A percentile compares a stretch with the other conserved stretches of the same genome.
phyloP scores from a whole-genome alignment of 306 rosid species.

The Quercus aquifolioides region DNA sequence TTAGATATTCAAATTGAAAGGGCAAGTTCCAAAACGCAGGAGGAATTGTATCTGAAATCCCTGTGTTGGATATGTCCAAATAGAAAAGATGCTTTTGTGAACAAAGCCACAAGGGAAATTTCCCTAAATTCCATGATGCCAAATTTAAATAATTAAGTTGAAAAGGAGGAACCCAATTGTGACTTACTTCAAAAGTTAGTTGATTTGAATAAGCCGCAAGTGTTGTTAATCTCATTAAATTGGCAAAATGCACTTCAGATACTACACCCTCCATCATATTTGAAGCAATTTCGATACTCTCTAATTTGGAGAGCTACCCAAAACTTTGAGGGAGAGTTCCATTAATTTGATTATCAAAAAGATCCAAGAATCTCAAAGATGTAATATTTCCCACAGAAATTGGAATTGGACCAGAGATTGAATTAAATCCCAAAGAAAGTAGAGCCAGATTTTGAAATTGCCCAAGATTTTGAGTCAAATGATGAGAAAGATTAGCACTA shows the following conservation, averaged over 20 bases:
- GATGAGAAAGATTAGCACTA: neutral
- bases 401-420: neutral
- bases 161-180: conserved; percentile 11
- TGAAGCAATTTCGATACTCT: neutral
- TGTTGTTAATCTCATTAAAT: neutral
- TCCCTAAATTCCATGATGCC: neutral
- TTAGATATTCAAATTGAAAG: no score
- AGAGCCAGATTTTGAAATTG: no score
- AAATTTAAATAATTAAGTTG: accelerated
- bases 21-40: neutral
- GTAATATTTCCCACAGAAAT: neutral
- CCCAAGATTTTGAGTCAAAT: neutral
- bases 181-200: neutral
- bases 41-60: conserved; percentile 14
- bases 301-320: neutral
- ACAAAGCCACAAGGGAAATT: conserved; percentile 17
- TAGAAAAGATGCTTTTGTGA: neutral
- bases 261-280: conserved; percentile 24
- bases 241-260: conserved; percentile 13
- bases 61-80: conserved; percentile 4
- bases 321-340: conserved; percentile 8
- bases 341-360: neutral
- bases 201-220: neutral
- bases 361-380: neutral
- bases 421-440: no score